Base-by-base conservation (phyloP, 805 yeast species). In the Candida sonorensis region DNA sequence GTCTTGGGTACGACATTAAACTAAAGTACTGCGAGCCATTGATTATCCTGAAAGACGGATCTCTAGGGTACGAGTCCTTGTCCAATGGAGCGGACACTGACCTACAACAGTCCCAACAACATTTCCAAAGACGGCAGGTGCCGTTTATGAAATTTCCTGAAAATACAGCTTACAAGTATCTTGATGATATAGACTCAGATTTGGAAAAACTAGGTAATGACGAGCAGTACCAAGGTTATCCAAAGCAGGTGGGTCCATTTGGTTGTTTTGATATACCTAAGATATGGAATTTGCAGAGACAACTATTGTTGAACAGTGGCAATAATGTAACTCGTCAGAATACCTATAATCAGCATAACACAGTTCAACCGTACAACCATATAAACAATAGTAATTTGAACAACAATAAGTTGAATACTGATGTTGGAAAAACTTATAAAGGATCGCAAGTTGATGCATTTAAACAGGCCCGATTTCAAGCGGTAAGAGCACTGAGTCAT, bases 1-100 rank as follows among this genome's bases (percentile, higher is more conserved):
- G 80, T 54, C 59, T 54, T 12, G 78, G 79, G 1, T 74, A 72
- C 45, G 67, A 54, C 23, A 61, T 73, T 34, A 63, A 61, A 23
- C 51, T 74, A 19, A 65, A 67, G 12, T 73, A 74, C 64, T 57
- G 66, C 17, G 63, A 59, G 20, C 64, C 66, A 11, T 42, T 62
- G 31, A 57, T 66, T 0, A 45, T 67, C 7, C 38, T 41, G 11
- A 11, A 33, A 7, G 45, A 46, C 28, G 53, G 51, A 4, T 33
- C 45, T 14, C 21, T 46, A 17, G 53, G 41, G 10, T 29, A 40
- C 15, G 37, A 28, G 14, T 14, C 30, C 7, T n/a, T n/a, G n/a
- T n/a, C n/a, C n/a, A n/a, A n/a, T n/a, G n/a, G n/a, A n/a, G n/a
- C n/a, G n/a, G n/a, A n/a, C n/a, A n/a, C n/a, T n/a, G n/a, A n/a